Base-by-base conservation (phyloP, 306 rosid species). In the Quercus rubra region DNA sequence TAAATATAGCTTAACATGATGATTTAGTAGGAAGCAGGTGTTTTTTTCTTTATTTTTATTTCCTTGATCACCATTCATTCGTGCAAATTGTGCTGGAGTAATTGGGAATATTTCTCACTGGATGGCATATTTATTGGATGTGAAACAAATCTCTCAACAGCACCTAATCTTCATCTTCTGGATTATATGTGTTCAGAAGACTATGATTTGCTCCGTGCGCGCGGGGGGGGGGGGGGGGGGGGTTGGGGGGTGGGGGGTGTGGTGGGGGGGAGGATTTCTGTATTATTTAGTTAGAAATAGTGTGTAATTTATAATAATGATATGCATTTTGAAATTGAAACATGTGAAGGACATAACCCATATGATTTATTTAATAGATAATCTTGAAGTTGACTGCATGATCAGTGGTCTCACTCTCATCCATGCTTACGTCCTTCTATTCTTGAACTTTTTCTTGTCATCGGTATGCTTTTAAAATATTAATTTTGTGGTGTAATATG, bases 1-100 rank as follows among this genome's bases (percentile, higher is more conserved):
- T 91, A 88, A 72, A 88, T 83, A 31, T 74, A 20, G 18, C 52
- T 33, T 51, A 30, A 52, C 56, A 46, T 13, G 41, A 71, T 67
- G 55, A 55, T 78, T 82, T 58, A 72, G 74, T 76, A 73, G 68
- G 58, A 77, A 83, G 55, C 62, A 79, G 57, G 71, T 17, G 59
- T 41, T 25, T 70, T 54, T 35, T 61, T 68, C 12, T 62, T 20
- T 62, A 27, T 4, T 3, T 57, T 20, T 10, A 8, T 58, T 20
- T 63, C 15, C 6, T 13, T 28, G 23, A 61, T 28, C 11, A 6
- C 70, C 19, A 28, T 23, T 28, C n/a, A 28, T 17, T 67, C 27
- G 4, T 67, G 25, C 27, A 67, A 31, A 38, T 28, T 64, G n/a
- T 33, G 27, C 5, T 33, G 72, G 15, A 35, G 15, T 67, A 67